Conservation (phyloP, 108 stramenopile genomes). For the Nitzschia palea region DNA sequence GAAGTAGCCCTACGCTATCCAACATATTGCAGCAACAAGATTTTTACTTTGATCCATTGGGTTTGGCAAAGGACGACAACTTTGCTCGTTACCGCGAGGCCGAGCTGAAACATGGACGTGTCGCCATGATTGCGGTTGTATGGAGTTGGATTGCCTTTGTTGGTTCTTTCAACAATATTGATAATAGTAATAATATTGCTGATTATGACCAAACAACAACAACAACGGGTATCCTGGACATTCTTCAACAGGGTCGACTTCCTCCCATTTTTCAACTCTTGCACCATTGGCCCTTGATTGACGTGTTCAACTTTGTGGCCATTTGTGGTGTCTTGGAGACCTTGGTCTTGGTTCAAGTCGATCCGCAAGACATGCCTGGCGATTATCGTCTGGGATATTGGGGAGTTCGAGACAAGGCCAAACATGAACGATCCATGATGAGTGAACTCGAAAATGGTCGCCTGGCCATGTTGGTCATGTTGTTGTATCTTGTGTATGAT, state of each 20-base stretch:
- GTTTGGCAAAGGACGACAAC: conserved; percentile 53
- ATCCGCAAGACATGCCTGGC: conserved; percentile 40
- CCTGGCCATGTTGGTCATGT: conserved; percentile 49
- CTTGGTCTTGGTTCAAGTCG: conserved; percentile 31
- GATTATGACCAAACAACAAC: background rate
- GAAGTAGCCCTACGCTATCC: conserved; percentile 42
- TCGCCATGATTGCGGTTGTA: conserved; percentile 41
- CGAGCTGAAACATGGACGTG: conserved; percentile 72
- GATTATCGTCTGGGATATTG: conserved; percentile 49
- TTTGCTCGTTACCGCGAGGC: conserved; percentile 56
- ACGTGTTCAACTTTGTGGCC: conserved; percentile 25
- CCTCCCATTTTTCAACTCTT: background rate
- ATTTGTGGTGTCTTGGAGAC: conserved; percentile 43
- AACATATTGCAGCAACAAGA: conserved; percentile 3
- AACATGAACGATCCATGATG: conserved; percentile 33
- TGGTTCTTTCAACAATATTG: background rate
- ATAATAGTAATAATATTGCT: background rate
- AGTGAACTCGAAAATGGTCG: conserved; percentile 56
- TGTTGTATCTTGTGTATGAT: conserved; percentile 4
- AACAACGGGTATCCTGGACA: background rate
- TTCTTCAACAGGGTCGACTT: background rate
- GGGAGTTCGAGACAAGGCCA: conserved; percentile 41
- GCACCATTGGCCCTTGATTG: background rate
- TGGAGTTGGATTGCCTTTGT: background rate
- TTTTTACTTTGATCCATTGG: conserved; percentile 44